A percentile compares a stretch with the other conserved stretches of the same genome.
phyloP scores from a whole-genome alignment of 2,329 filamentous ascomycete species.

The Curvularia verruculosa region DNA sequence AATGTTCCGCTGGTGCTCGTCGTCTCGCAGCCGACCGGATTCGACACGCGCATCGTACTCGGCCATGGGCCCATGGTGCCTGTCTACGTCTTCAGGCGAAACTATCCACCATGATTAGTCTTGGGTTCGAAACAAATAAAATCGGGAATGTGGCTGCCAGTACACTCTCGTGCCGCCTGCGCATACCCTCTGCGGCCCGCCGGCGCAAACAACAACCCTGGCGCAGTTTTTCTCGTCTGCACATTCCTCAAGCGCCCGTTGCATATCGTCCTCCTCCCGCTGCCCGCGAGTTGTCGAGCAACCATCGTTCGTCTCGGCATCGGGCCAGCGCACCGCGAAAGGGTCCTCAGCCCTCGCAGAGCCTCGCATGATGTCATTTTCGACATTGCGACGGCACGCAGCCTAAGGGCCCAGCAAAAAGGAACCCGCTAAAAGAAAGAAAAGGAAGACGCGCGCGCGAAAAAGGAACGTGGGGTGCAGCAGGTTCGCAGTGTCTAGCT shows the following conservation, averaged over 20 bases:
- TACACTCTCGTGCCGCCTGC: slow-evolving; percentile 36
- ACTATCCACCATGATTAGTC: slow-evolving; percentile 20
- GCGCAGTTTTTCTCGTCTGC: slow-evolving; percentile 12
- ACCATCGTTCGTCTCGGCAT: slow-evolving; percentile 18
- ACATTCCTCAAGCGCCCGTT: slow-evolving; percentile 31
- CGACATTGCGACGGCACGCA: slow-evolving; percentile 8
- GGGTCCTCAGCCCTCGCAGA: slow-evolving; percentile 34
- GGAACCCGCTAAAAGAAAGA: too few species aligned
- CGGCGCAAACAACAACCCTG: slow-evolving; percentile 13
- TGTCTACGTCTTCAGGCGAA: slow-evolving; percentile 17
- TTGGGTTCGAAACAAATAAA: neutral
- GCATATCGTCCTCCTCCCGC: slow-evolving; percentile 33
- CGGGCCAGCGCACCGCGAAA: slow-evolving; percentile 34
- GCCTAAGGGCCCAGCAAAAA: neutral
- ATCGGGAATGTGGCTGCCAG: slow-evolving; percentile 4
- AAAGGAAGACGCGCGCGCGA: neutral
- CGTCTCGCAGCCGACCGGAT: slow-evolving; percentile 76
- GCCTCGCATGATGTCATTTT: slow-evolving; percentile 46
- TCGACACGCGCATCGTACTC: slow-evolving; percentile 88
- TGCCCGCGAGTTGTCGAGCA: slow-evolving; percentile 5
- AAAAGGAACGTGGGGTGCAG: neutral
- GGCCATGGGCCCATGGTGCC: slow-evolving; percentile 71
- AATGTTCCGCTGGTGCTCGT: slow-evolving; percentile 89
- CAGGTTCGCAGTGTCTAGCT: slow-evolving; percentile 4
- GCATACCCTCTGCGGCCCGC: slow-evolving; percentile 36